A percentile compares a stretch with the other conserved stretches of the same genome.
These are phyloP conservation scores for Penicillium diatomitis DNA, from an alignment of 495 filamentous ascomycete genomes.

Conservation along the genomic window DNA sequence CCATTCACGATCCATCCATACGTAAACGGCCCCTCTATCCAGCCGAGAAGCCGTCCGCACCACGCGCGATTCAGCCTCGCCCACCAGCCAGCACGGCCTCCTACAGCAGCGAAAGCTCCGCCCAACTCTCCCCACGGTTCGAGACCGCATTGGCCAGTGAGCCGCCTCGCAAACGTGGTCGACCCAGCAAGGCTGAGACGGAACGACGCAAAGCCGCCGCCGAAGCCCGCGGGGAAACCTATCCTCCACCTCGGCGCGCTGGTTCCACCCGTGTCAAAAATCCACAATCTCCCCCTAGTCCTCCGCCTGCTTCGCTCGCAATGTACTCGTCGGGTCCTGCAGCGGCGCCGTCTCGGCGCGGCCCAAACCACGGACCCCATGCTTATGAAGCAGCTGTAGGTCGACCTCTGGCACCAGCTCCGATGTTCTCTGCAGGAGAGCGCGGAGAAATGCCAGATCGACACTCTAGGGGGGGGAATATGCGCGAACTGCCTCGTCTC, in stretches of 20 bases:
- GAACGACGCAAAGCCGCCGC: constrained; percentile 43
- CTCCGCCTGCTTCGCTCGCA: constrained; percentile 5
- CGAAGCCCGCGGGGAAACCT: constrained; percentile 42
- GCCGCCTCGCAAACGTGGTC: constrained; percentile 49
- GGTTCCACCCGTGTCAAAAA: constrained; percentile 23
- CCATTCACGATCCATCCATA: constrained; percentile 14
- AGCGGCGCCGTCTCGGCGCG: constrained; percentile 4
- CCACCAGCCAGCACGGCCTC: constrained; percentile 28
- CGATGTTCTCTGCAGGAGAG: constrained; percentile 6
- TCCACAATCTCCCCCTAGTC: constrained; percentile 27
- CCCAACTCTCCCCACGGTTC: constrained; percentile 29
- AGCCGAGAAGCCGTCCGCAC: constrained; percentile 25
- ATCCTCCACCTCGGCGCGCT: constrained; percentile 32
- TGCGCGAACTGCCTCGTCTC: constrained; percentile 28
- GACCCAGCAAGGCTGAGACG: constrained; percentile 48
- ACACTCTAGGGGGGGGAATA: constrained; percentile 11
- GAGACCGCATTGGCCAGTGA: constrained; percentile 20
- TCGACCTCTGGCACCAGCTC: constrained; percentile 4
- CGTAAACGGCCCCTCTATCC: constrained; percentile 30
- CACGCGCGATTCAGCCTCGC: constrained; percentile 35
- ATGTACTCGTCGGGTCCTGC: background rate
- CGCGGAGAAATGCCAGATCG: constrained; percentile 16
- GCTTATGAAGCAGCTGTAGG: constrained; percentile 6
- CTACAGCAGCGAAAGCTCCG: constrained; percentile 33
- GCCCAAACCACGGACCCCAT: constrained; percentile 1